Base-by-base conservation (phyloP, 2,329 filamentous ascomycete species). In the Talaromyces sp. region DNA sequence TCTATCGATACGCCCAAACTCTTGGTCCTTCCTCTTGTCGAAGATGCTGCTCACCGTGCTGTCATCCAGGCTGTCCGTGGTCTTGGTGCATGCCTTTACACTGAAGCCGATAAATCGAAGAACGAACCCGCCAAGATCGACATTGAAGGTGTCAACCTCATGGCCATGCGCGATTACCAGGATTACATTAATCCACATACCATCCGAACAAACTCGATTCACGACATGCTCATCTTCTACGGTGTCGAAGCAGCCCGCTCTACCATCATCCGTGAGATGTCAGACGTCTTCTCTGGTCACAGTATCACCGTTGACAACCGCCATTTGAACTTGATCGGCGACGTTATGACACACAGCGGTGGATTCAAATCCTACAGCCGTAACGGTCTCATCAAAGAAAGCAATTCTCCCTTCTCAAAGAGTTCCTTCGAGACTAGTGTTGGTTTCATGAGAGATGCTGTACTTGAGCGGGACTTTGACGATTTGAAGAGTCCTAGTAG, bases 381-480 rank as follows among this genome's bases (percentile, higher is more conserved):
- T 51, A 95, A 89, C 70, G 94, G 93, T 1, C 79, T 99, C 40
- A 74, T 78, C 61, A 86, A 85, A 69, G 86, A 89, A 63, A 92
- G 90, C 68, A 87, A 93, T 28, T 92, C 87, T 64, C 91, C 94
- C 0, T 93, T 99, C 66, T 93, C 94, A 76, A 97, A 97, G 82
- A 97, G 97, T 93, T 96, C 90, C 73, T 99, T 97, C 77, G 94
- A 99, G 82, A 99, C 94, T 3, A 99, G 94, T 2, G 83, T 97
- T 39, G 87, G 89, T 0, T 97, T 97, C 79, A 80, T 99, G 68
- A 92, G 89, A 73, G 94, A 97, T 70, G 92, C 94, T 1, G 88
- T 97, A 25, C 78, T 95, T 59, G 91, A 96, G 68, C 87, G 89
- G 52, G 94, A 97, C 73, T 90, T 85, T 81, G 94, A 99, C 73